Percentiles rank a stretch among this genome's conserved stretches.
These are phyloP conservation scores for Cystofilobasidium macerans DNA, from an alignment of 768 basidiomycete species.

Conservation along the genomic window DNA sequence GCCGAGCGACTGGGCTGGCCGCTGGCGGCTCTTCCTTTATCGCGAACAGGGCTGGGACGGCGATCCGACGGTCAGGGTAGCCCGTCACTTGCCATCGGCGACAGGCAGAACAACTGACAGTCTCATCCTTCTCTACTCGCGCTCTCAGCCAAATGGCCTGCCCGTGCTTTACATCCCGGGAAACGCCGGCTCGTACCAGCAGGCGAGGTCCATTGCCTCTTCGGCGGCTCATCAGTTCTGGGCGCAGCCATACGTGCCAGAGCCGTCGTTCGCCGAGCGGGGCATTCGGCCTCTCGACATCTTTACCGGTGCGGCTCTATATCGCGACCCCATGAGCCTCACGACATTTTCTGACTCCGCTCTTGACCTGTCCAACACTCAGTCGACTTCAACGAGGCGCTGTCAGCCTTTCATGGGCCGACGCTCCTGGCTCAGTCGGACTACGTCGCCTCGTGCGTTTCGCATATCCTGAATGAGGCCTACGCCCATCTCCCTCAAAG, in stretches of 20 bases:
- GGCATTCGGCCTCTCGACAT: slow-evolving; percentile 59
- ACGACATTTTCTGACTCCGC: neutral
- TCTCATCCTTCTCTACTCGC: neutral
- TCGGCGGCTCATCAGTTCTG: slow-evolving; percentile 75
- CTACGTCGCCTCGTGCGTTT: slow-evolving; percentile 60
- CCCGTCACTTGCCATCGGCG: slow-evolving; percentile 14
- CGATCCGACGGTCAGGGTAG: slow-evolving; percentile 48
- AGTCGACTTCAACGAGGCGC: slow-evolving; percentile 96
- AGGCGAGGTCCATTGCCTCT: slow-evolving; percentile 88
- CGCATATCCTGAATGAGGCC: slow-evolving; percentile 58
- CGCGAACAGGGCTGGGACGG: slow-evolving; percentile 77
- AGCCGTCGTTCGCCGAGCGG: slow-evolving; percentile 47
- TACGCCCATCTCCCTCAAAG: slow-evolving; percentile 45
- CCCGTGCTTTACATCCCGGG: slow-evolving; percentile 97
- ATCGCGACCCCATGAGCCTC: neutral
- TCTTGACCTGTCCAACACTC: neutral
- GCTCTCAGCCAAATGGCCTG: slow-evolving; percentile 43
- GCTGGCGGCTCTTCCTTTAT: slow-evolving; percentile 84
- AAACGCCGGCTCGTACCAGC: slow-evolving; percentile 87
- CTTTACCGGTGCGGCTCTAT: slow-evolving; percentile 57
- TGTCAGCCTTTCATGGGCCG: slow-evolving; percentile 85
- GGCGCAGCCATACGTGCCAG: slow-evolving; percentile 47
- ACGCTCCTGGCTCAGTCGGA: slow-evolving; percentile 71
- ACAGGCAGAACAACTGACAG: too few relatives aligned
- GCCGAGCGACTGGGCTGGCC: slow-evolving; percentile 53